These are phyloP conservation scores for Setaria italica DNA, from an alignment of 202 grass and related monocot genomes.

Conservation along the genomic window DNA sequence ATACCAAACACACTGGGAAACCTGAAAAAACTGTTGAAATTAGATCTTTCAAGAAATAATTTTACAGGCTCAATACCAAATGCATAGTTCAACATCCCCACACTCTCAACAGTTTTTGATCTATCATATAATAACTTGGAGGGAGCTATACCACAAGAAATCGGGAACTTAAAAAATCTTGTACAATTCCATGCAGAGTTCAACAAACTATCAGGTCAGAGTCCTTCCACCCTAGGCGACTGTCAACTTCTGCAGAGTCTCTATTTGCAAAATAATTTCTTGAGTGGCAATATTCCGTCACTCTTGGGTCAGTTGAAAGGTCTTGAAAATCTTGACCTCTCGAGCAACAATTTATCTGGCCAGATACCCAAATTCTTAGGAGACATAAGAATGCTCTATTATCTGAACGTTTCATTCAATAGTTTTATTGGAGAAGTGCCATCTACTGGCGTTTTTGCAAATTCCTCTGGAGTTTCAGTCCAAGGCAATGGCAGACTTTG, in stretches of 20 bases:
- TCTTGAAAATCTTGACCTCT: constrained; percentile 26
- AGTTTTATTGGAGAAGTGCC: constrained; percentile 9
- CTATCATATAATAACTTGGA: constrained; percentile 27
- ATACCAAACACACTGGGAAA: constrained; percentile 8
- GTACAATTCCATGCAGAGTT: neutral
- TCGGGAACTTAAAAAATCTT: constrained; percentile 25
- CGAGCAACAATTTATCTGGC: constrained; percentile 13
- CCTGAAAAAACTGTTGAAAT: neutral
- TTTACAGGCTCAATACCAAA: neutral
- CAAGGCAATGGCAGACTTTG: constrained; percentile 29
- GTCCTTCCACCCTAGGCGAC: constrained; percentile 10
- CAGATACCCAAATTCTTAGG: too few relatives aligned
- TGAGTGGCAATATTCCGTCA: constrained; percentile 6
- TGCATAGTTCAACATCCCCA: neutral
- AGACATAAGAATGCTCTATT: too few relatives aligned
- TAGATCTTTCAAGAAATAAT: neutral
- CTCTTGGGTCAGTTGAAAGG: neutral
- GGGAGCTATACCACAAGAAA: constrained; percentile 29
- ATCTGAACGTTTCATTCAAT: neutral
- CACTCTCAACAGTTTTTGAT: neutral
- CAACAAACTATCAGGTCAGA: constrained; percentile 33
- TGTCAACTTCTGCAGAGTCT: neutral
- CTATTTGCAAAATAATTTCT: constrained; percentile 14
- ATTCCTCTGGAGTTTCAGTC: neutral
- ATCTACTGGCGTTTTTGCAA: neutral